These are phyloP conservation scores for Cyclotella sp. DNA, from an alignment of 108 stramenopile species.

Conservation along the genomic window DNA sequence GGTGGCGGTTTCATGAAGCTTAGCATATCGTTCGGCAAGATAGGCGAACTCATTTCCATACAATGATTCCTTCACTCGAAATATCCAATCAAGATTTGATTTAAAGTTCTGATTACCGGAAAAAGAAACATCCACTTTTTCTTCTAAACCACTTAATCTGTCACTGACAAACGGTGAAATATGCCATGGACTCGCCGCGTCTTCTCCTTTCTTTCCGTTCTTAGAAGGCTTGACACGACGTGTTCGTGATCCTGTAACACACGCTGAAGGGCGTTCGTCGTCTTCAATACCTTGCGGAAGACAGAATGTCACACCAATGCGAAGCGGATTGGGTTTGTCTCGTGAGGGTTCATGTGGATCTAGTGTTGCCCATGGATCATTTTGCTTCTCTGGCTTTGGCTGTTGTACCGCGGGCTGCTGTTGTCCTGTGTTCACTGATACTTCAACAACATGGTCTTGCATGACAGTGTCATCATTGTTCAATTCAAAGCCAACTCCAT, in stretches of 20 bases:
- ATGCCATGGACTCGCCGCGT: background rate
- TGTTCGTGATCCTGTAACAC: slow-evolving; percentile 80
- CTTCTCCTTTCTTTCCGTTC: background rate
- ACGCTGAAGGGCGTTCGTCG: slow-evolving; percentile 66
- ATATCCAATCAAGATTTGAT: slow-evolving; percentile 37
- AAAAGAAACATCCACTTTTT: background rate
- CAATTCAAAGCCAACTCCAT: slow-evolving; percentile 50
- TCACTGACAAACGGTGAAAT: slow-evolving; percentile 7
- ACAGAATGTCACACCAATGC: slow-evolving; percentile 75
- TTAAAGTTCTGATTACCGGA: background rate
- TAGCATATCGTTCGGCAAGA: slow-evolving; percentile 71
- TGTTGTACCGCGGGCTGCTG: background rate
- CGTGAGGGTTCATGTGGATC: slow-evolving; percentile 83
- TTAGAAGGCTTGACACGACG: slow-evolving; percentile 7
- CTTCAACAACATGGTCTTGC: slow-evolving; percentile 25
- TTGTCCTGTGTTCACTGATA: background rate
- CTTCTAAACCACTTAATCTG: background rate
- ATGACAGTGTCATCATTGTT: slow-evolving; percentile 43
- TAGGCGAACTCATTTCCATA: slow-evolving; percentile 90
- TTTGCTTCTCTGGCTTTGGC: slow-evolving; percentile 25
- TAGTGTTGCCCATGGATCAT: slow-evolving; percentile 84
- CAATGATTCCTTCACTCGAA: slow-evolving; percentile 54
- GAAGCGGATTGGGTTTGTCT: slow-evolving; percentile 60
- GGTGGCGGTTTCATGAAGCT: slow-evolving; percentile 59
- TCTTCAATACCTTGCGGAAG: slow-evolving; percentile 72